A percentile compares a stretch with the other conserved stretches of the same genome.
These are phyloP conservation scores for Arabis hirsuta DNA, from an alignment of 345 rosid genomes.

Conservation along the genomic window DNA sequence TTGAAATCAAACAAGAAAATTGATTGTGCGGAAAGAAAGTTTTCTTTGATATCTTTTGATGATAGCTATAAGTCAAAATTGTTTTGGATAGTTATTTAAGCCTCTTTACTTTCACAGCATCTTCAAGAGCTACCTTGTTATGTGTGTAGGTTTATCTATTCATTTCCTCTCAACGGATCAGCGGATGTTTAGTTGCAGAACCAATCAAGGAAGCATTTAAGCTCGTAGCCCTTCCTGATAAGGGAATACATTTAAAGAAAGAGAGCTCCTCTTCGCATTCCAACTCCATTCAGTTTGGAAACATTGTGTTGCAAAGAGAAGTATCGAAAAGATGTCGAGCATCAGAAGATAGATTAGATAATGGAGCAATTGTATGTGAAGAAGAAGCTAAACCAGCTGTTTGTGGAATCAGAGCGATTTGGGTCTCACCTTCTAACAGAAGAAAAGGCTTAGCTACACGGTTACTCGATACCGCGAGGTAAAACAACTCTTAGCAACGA, in stretches of 20 bases:
- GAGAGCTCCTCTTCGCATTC: constrained; percentile 39
- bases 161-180: constrained; percentile 61
- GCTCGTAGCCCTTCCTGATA: constrained; percentile 48
- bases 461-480: constrained; percentile 83
- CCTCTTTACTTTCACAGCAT: background rate
- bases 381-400: constrained; percentile 57
- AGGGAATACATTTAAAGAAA: constrained; percentile 44
- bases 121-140: constrained; percentile 16
- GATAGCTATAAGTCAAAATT: background rate
- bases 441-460: constrained; percentile 71
- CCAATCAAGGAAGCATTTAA: constrained; percentile 80
- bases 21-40: background rate
- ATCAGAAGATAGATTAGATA: constrained; percentile 39
- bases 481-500: constrained; percentile 25
- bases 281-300: constrained; percentile 66
- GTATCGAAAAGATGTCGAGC: constrained; percentile 46
- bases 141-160: constrained; percentile 74
- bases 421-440: constrained; percentile 88
- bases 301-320: constrained; percentile 63
- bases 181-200: constrained; percentile 80
- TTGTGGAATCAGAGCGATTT: constrained; percentile 87
- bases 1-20: background rate
- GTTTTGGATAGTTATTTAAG: background rate
- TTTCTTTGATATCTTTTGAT: background rate
- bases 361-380: constrained; percentile 60